These are phyloP conservation scores for Podosphaera fusca DNA, from an alignment of 2,329 filamentous ascomycete genomes.

Conservation along the genomic window DNA sequence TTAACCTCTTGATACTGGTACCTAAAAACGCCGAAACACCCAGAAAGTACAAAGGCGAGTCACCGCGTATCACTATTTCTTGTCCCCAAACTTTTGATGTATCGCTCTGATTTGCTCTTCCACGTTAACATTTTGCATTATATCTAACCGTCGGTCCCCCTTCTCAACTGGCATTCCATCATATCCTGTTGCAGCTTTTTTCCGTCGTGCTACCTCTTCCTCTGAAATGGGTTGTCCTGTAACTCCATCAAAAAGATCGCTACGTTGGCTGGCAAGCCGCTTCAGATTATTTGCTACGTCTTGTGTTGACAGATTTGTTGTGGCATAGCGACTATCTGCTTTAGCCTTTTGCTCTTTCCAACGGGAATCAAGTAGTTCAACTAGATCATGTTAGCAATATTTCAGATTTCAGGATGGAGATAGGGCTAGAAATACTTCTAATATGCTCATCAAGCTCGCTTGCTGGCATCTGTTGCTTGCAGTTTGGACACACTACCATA, in stretches of 20 bases:
- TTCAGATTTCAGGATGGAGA: not conserved
- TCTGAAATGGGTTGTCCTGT: constrained; percentile 46
- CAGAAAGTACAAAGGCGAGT: not conserved
- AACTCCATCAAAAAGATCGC: constrained; percentile 61
- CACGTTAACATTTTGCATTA: constrained; percentile 49
- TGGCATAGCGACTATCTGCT: constrained; percentile 60
- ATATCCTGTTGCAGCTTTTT: constrained; percentile 47
- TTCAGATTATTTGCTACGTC: constrained; percentile 91
- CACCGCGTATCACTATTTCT: constrained; percentile 7
- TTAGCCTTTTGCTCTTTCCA: constrained; percentile 95
- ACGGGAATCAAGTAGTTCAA: constrained; percentile 76
- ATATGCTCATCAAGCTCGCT: constrained; percentile 82
- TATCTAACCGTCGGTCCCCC: constrained; percentile 29
- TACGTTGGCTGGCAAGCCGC: constrained; percentile 71
- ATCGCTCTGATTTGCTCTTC: constrained; percentile 64
- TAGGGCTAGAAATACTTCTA: constrained; percentile 34
- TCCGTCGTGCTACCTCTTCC: constrained; percentile 52
- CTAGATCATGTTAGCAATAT: constrained; percentile 15
- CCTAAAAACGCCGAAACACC: not conserved
- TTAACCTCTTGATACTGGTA: not conserved
- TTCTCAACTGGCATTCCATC: constrained; percentile 38
- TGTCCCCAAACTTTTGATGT: constrained; percentile 28
- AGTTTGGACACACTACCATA: constrained; percentile 70
- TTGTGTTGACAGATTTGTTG: constrained; percentile 63
- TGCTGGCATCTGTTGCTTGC: constrained; percentile 69